Base-by-base conservation (phyloP, 352 stramenopile species). In the Elongisporangium anandrum region DNA sequence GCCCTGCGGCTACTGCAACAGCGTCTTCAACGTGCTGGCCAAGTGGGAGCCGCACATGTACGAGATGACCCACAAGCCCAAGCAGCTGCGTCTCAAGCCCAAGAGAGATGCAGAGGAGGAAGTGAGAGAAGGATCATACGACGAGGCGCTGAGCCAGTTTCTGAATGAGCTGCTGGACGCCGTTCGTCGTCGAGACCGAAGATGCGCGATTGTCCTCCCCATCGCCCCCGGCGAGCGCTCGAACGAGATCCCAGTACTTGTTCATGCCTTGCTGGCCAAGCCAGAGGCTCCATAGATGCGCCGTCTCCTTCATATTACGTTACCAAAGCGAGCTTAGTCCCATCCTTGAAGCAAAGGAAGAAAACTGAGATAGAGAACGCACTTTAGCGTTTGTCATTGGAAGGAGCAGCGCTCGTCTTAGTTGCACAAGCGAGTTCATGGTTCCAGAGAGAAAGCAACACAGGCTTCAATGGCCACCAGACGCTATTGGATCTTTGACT, bases 1-100 rank as follows among this genome's bases (percentile, higher is more conserved):
- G 29, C 29, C 22, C 56, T 65, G 23, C 62, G 66, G 12, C 48
- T 63, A 8, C 48, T 50, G n/a, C 58, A 70, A 52, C 63, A 59
- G 22, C 63, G 63, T 13, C 66, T 54, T 41, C 29, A 41, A 41
- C 29, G 29, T 41, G 29, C 29, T 41, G 29, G 29, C 29, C 4
- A 41, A 41, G 29, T 41, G 29, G 29, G 29, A 41, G 29, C 29
- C 29, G 29, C 29, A 41, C 29, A 9, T 41, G 29, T 41, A 41
- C 29, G 29, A 41, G 29, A 41, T 41, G 29, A 41, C 9, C 5
- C 29, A 13, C 29, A 41, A 41, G 9, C 9, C 29, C 5, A 41
- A 41, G 29, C 29, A 15, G 29, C 29, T 41, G 29, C 29, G 29
- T 8, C 29, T 15, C 29, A 41, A 41, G 9, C 29, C 29, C 29